Evolutionary conservation across 1,284 basidiomycete genomes (phyloP).

Genomic region (Volvariella volvacea): DNA sequence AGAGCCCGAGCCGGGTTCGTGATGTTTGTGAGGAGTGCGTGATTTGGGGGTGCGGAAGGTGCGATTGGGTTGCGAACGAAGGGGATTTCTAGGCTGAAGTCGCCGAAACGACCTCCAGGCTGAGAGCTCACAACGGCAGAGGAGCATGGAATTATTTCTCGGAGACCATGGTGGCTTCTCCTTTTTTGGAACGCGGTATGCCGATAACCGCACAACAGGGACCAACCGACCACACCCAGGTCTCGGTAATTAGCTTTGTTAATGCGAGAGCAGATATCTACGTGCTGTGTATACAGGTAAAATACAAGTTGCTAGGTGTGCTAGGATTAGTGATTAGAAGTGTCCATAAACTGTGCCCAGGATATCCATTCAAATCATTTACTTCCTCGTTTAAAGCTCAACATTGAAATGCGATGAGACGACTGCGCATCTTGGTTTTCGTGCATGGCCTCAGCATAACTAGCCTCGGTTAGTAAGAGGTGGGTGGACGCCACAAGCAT

Average conservation of each 20-base stretch:
- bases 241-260: neutral
- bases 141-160: neutral
- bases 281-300: neutral
- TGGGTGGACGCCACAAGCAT: conserved; percentile 1
- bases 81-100: neutral
- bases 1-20: conserved; percentile 13
- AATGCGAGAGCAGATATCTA: conserved; percentile 1
- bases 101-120: neutral
- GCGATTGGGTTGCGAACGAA: neutral
- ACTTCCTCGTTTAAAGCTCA: conserved; percentile 35
- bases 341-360: neutral
- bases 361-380: conserved; percentile 9
- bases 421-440: conserved; percentile 75
- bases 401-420: conserved; percentile 59
- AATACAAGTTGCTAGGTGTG: neutral
- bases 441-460: conserved; percentile 88
- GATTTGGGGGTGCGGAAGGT: neutral
- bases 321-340: neutral
- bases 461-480: conserved; percentile 21
- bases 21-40: neutral
- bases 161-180: neutral
- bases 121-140: neutral
- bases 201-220: neutral
- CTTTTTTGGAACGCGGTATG: neutral
- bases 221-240: too few relatives aligned